These are phyloP conservation scores for Xylaria longipes DNA, from an alignment of 495 filamentous ascomycete genomes.

Conservation along the genomic window DNA sequence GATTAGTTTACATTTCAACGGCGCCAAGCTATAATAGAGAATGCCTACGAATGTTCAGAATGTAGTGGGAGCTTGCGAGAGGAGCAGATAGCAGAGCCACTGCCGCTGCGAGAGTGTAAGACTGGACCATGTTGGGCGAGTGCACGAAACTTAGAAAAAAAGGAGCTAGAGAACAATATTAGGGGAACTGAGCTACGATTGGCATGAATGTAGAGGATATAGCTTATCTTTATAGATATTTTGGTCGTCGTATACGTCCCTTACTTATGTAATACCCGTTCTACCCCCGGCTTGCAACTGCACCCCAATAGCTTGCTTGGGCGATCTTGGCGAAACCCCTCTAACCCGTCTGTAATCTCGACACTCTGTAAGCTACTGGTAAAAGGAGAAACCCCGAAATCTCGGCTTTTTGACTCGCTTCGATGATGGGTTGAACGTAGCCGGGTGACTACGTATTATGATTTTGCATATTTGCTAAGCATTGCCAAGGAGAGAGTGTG, in stretches of 20 bases:
- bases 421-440: slow-evolving; percentile 19
- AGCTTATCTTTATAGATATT: not conserved
- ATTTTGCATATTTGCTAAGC: not conserved
- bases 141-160: not conserved
- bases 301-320: not conserved
- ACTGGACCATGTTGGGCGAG: slow-evolving; percentile 38
- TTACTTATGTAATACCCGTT: not conserved
- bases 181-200: not conserved
- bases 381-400: not conserved
- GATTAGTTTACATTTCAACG: not conserved
- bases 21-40: not conserved
- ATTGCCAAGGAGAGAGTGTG: slow-evolving; percentile 28
- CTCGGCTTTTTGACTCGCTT: not conserved
- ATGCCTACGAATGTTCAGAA: slow-evolving; percentile 44
- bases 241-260: not conserved
- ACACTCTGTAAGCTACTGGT: not conserved
- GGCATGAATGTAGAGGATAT: not conserved
- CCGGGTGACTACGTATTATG: slow-evolving; percentile 11
- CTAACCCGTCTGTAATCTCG: not conserved
- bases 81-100: slow-evolving; percentile 34
- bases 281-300: not conserved
- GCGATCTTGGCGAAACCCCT: not conserved
- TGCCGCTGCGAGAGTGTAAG: slow-evolving; percentile 35
- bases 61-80: slow-evolving; percentile 47
- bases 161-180: not conserved